Evolutionary conservation across 129 eudicot species (phyloP).

Genomic region (Kitagawia praeruptora): DNA sequence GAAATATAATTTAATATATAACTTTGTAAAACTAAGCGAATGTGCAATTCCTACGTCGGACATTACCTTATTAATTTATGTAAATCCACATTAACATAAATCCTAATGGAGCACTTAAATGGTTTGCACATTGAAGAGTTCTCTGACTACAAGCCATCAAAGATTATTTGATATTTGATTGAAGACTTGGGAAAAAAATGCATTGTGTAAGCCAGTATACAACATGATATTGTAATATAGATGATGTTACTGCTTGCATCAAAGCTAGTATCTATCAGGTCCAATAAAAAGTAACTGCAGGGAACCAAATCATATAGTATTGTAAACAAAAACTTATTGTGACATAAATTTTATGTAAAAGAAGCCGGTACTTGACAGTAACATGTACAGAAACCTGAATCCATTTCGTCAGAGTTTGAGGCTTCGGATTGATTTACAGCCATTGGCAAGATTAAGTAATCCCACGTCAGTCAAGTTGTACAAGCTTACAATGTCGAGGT

Average conservation of each 20-base stretch:
- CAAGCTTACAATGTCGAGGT: constrained; percentile 38
- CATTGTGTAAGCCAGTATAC: neutral
- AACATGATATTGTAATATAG: neutral
- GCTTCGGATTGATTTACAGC: constrained; percentile 35
- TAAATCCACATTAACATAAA: neutral
- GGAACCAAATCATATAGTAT: neutral
- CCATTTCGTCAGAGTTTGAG: constrained; percentile 32
- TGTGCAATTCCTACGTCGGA: neutral
- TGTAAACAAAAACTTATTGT: neutral
- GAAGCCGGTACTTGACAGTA: neutral
- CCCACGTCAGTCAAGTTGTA: constrained; percentile 31
- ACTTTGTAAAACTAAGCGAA: neutral
- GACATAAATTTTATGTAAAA: neutral
- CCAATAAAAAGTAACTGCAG: neutral
- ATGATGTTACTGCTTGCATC: neutral
- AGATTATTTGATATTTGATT: neutral
- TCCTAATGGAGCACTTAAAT: neutral
- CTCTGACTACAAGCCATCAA: neutral
- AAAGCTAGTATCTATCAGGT: neutral
- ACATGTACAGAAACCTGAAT: constrained; percentile 39
- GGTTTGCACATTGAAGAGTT: neutral
- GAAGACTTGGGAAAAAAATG: neutral
- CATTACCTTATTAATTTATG: neutral
- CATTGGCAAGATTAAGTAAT: constrained; percentile 36
- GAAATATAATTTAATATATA: neutral